These are phyloP conservation scores for Camellia lanceoleosa DNA, from an alignment of 148 eudicot species.

Conservation along the genomic window DNA sequence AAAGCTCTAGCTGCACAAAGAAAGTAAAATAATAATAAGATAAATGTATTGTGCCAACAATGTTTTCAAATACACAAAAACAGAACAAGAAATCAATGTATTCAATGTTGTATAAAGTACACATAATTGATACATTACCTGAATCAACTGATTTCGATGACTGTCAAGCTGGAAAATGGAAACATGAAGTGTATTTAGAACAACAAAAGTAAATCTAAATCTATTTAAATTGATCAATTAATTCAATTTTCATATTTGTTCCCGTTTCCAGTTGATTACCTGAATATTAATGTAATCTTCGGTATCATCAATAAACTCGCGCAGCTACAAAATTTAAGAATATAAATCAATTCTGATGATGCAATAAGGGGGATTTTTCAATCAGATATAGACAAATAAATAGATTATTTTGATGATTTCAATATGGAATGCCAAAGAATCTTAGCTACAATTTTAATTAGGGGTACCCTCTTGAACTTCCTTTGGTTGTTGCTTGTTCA, in stretches of 20 bases:
- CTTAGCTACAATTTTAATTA: too few species aligned
- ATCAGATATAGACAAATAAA: background rate
- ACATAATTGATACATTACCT: conserved; percentile 28
- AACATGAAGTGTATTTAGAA: conserved; percentile 8
- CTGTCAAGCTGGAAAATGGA: conserved; percentile 61
- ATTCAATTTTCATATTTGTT: background rate
- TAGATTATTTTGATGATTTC: background rate
- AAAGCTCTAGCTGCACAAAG: conserved; percentile 54
- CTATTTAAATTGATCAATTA: background rate
- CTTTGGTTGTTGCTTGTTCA: too few species aligned
- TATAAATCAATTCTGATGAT: background rate
- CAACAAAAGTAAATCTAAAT: background rate
- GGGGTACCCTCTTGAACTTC: too few species aligned
- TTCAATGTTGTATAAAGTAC: background rate
- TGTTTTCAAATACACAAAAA: background rate
- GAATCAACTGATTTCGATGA: conserved; percentile 71
- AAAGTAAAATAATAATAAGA: background rate
- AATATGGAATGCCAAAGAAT: background rate
- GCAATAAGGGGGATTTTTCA: background rate
- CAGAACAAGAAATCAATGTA: background rate
- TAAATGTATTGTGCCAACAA: background rate
- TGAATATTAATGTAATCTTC: conserved; percentile 75
- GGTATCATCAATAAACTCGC: conserved; percentile 66
- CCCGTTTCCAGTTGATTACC: conserved; percentile 27
- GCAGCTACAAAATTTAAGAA: conserved; percentile 44